A percentile compares a stretch with the other conserved stretches of the same genome.
Conservation (phyloP, 257 asterid genomes). For the Schizonepeta tenuifolia region DNA sequence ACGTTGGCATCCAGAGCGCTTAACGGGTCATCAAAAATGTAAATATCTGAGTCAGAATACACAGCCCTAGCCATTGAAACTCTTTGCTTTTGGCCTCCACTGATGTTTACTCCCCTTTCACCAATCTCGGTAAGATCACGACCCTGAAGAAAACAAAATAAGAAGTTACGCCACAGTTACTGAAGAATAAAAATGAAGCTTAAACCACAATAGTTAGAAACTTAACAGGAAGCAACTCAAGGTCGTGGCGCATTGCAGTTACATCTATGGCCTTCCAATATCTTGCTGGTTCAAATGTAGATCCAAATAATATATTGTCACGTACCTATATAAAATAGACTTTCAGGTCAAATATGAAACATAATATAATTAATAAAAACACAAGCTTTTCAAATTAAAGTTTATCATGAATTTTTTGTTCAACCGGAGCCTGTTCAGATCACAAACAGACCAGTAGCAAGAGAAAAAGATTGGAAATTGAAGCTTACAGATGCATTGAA, state of each 20-base stretch:
- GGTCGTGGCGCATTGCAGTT: slow-evolving; percentile 79
- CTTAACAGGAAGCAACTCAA: slow-evolving; percentile 81
- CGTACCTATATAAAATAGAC: slow-evolving; percentile 60
- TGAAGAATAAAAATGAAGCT: slow-evolving; percentile 8
- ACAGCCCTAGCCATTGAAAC: slow-evolving; percentile 96
- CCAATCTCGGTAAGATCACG: slow-evolving; percentile 93
- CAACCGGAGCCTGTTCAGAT: slow-evolving; percentile 15
- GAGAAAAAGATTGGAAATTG: slow-evolving; percentile 22
- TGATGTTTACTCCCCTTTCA: slow-evolving; percentile 91
- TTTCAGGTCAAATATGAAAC: slow-evolving; percentile 21
- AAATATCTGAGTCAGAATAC: slow-evolving; percentile 83
- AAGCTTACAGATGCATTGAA: slow-evolving; percentile 87
- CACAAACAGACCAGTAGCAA: background rate
- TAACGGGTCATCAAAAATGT: slow-evolving; percentile 87
- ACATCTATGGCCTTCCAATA: slow-evolving; percentile 76
- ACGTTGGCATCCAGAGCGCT: slow-evolving; percentile 94
- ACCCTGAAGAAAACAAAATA: slow-evolving; percentile 56
- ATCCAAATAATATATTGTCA: slow-evolving; percentile 80
- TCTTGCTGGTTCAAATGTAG: slow-evolving; percentile 63
- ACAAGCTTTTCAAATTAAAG: background rate
- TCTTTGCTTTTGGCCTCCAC: slow-evolving; percentile 98
- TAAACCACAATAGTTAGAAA: slow-evolving; percentile 26
- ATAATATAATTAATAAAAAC: slow-evolving; percentile 13
- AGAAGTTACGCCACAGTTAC: slow-evolving; percentile 12
- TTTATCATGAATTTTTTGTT: background rate